These are phyloP conservation scores for Microsporum canis DNA, from an alignment of 2,329 filamentous ascomycete genomes.

Conservation along the genomic window DNA sequence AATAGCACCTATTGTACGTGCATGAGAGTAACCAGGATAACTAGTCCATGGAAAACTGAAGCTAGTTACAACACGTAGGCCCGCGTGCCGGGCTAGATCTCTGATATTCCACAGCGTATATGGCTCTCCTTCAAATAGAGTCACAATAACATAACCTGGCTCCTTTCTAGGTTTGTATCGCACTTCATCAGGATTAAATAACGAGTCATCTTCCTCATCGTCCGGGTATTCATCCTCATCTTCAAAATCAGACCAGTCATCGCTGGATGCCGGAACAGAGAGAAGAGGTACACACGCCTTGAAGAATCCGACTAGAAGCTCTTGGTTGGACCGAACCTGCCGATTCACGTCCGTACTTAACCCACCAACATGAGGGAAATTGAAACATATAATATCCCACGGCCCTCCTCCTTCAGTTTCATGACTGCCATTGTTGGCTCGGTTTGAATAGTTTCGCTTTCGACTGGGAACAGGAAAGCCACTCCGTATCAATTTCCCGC, in stretches of 20 bases:
- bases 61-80: constrained; percentile 36
- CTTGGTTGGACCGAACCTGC: constrained; percentile 84
- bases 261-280: constrained; percentile 19
- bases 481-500: constrained; percentile 36
- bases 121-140: constrained; percentile 83
- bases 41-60: constrained; percentile 39
- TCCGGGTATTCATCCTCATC: background rate
- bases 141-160: constrained; percentile 58
- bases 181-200: constrained; percentile 15
- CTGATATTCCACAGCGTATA: constrained; percentile 93
- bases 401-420: constrained; percentile 23
- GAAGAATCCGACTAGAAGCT: constrained; percentile 41
- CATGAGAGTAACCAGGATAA: constrained; percentile 39
- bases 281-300: constrained; percentile 34
- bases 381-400: constrained; percentile 79
- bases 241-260: constrained; percentile 15
- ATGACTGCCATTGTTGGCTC: background rate
- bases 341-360: constrained; percentile 86
- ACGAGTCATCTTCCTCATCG: constrained; percentile 12
- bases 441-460: background rate
- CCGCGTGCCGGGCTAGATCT: constrained; percentile 65
- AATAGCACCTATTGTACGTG: constrained; percentile 36
- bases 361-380: constrained; percentile 93
- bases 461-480: constrained; percentile 19
- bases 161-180: constrained; percentile 16